Base-by-base conservation (phyloP, 2,329 filamentous ascomycete species). In the Pseudocercospora ulei region DNA sequence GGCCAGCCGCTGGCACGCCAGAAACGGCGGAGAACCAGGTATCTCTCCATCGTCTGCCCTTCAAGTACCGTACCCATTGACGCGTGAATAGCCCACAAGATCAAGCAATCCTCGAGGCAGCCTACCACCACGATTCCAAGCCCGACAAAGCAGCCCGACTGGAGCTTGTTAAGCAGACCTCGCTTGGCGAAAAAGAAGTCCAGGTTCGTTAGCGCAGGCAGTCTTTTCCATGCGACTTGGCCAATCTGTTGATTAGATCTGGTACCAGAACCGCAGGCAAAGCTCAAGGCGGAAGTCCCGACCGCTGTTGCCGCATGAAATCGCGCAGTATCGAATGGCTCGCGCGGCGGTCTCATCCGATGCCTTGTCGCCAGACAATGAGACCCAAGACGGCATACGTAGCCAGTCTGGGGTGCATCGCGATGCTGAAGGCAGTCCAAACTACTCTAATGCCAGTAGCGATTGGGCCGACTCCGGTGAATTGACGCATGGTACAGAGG, bases 251-350 rank as follows among this genome's bases (percentile, higher is more conserved):
- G n/a, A 46, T 27, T 51, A 95, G 88, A 94, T 95, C 54, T 96
- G 88, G 88, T 95, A 95, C 65, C 88, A 95, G 58, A 95, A 95
- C 57, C 77, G 86, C 56, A 75, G 88, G 50, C 88, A 96, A 62
- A 94, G 92, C 62, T 84, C 92, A 60, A 76, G 88, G 53, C 76
- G 88, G 51, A 92, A 88, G 66, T 85, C 84, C 39, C 80, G 83
- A 52, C 86, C 87, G 30, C 71, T 93, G 23, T 75, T 83, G 17
- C 75, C 80, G 6, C 78, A 86, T 60, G 84, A 90, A 59, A 72
- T 88, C 38, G 76, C 53, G 11, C 55, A 61, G 35, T 61, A 59
- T 40, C 58, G 59, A 18, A 35, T 53, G 27, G 50, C 53, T n/a
- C 53, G 52, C 24, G 51, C 48, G 13, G 33, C 27, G 9, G 9